phyloP scores from a whole-genome alignment of 169 alveolate genomes.

The Ichthyophthirius multifiliis region DNA sequence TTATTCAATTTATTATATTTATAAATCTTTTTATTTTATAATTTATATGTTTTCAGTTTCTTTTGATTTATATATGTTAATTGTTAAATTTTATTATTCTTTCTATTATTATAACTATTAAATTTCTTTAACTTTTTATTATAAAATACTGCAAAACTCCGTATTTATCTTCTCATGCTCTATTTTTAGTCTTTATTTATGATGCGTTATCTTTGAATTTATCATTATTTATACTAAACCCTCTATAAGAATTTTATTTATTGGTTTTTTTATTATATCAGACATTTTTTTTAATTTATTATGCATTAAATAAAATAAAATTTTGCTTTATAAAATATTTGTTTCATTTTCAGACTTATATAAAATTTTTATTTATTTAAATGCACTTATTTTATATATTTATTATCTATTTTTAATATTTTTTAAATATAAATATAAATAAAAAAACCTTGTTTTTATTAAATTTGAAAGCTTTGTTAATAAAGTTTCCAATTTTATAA shows the following conservation, averaged over 20 bases:
- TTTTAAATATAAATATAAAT: background rate
- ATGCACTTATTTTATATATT: slow-evolving; percentile 9
- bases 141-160: background rate
- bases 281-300: background rate
- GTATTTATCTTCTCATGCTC: background rate
- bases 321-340: background rate
- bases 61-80: background rate
- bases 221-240: background rate
- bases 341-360: slow-evolving; percentile 1
- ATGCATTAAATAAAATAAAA: background rate
- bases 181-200: background rate
- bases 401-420: slow-evolving; percentile 1
- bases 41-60: slow-evolving; percentile 8
- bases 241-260: background rate
- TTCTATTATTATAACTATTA: background rate
- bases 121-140: background rate
- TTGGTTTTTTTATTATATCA: background rate
- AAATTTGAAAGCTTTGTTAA: background rate
- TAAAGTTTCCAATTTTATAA: slow-evolving; percentile 25
- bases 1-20: slow-evolving; percentile 1
- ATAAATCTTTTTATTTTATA: slow-evolving; percentile 21
- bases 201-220: background rate
- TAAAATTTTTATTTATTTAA: background rate
- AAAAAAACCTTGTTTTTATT: slow-evolving; percentile 15
- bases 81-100: slow-evolving; percentile 11